Evolutionary conservation across 2,329 filamentous ascomycete species (phyloP), one percentile per base, ranked within the genome.

Genomic region (Sporothrix pallida): DNA sequence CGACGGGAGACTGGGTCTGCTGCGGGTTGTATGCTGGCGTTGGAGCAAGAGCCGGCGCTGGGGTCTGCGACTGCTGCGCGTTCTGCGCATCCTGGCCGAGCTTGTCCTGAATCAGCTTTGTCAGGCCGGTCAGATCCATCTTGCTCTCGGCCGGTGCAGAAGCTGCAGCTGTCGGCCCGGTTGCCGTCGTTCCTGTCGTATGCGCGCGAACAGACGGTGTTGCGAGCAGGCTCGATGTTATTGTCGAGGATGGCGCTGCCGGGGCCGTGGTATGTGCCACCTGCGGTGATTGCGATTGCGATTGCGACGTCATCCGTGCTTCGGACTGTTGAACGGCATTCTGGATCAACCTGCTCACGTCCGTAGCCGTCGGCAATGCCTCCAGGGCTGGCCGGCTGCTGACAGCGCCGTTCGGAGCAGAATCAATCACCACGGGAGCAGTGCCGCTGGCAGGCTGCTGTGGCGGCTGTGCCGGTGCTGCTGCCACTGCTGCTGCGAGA

Each of bases 61-160:
- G 17, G 10, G 67, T 9, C 7, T 12, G 31, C 1, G 37, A 31
- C 9, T 60, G 46, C 54, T 70, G 60, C 9, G 73, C 65, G 46
- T 52, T 72, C 23, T 73, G 73, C 8, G 74, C 54, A 4, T 73
- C 73, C 46, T 76, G 75, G 71, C 52, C 73, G 17, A 78, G 72
- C 76, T 78, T 79, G 67, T 78, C 76, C 17, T 74, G 69, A 60
- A 80, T 78, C n/a, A 79, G 74, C 4, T 75, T 77, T n/a, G 78
- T 76, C 42, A 80, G 75, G 8, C 78, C 78, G 1, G 72, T 75
- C 10, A 77, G 72, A n/a, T 79, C 78, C 31, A 75, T 75, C 7
- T 71, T 56, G 56, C 70, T 67, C 37, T 72, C 63, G 13, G 65
- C 52, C 10, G 65, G 17, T 10, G 62, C 62, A 2, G 71, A 12